Evolutionary conservation across 2,329 filamentous ascomycete genomes (phyloP), one percentile per base, ranked within the genome.

Genomic region (Pseudogymnoascus sp.): DNA sequence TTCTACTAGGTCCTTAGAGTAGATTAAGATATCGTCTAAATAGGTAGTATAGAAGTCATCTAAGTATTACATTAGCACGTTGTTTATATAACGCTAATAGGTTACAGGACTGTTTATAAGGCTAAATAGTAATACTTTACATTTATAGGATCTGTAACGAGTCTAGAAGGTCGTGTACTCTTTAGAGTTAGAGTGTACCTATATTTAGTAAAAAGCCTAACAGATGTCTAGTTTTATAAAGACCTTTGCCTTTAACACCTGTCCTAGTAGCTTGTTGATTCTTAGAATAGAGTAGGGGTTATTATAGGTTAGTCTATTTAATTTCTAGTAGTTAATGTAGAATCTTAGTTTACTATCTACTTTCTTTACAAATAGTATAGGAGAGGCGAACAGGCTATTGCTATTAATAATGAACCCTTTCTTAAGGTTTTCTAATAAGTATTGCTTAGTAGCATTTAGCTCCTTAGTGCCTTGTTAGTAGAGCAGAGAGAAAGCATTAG

Each of bases 21-120:
- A 64, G 14, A 64, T 62, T 34, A 64, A 21, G 11, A 64, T 66
- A 59, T 66, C 36, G 45, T 66, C 42, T 42, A 66, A 23, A 23
- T 66, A 66, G 14, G 62, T 37, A 45, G 62, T 63, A 40, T 31
- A 54, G 40, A 64, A 62, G 14, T 23, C 21, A 47, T 66, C 40
- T 39, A 62, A 23, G 59, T 36, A 59, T 23, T 29, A 31, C 14
- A 34, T 23, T 26, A 64, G 39, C 2, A 61, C 31, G 16, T 62
- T 26, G 31, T 66, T 62, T 40, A 64, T 64, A 62, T 59, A 64
- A 5, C n/a, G 8, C 59, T 66, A 47, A 16, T 65, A 66, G 12
- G 31, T 62, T 18, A 31, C 31, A 12, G 31, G 34, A 12, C 36
- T 60, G 63, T 66, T 64, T 16, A 31, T 34, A 40, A 66, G 39